Percentiles rank a stretch among this genome's conserved stretches.
These are phyloP conservation scores for Colletotrichum paranaense DNA, from an alignment of 2,329 filamentous ascomycete species.

Conservation along the genomic window DNA sequence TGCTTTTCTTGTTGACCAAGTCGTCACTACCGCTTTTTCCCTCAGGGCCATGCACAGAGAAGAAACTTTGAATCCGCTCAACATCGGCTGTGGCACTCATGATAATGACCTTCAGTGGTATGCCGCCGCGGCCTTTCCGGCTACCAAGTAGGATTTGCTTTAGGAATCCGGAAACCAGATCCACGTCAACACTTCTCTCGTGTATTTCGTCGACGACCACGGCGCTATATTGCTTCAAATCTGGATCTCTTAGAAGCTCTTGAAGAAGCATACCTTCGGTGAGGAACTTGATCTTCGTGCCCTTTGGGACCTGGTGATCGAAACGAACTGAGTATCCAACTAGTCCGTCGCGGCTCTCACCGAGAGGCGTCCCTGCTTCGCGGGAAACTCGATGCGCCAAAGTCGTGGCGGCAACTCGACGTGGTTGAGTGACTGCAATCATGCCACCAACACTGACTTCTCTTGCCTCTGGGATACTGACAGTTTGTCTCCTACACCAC, in stretches of 20 bases:
- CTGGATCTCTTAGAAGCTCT: slow-evolving; percentile 88
- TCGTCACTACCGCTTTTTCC: background rate
- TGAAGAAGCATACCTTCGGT: slow-evolving; percentile 97
- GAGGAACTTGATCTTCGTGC: slow-evolving; percentile 90
- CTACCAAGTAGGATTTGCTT: slow-evolving; percentile 77
- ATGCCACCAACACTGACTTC: slow-evolving; percentile 75
- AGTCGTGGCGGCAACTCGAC: slow-evolving; percentile 92
- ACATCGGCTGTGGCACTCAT: slow-evolving; percentile 98
- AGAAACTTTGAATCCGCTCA: slow-evolving; percentile 81
- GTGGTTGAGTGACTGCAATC: slow-evolving; percentile 94
- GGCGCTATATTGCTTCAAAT: slow-evolving; percentile 86
- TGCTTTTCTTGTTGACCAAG: background rate
- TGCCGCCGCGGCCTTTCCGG: slow-evolving; percentile 73
- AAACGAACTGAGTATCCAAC: slow-evolving; percentile 97
- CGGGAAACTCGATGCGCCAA: slow-evolving; percentile 88
- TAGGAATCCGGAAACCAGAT: slow-evolving; percentile 89
- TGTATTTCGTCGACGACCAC: slow-evolving; percentile 97
- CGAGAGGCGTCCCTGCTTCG: slow-evolving; percentile 72
- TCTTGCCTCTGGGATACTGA: slow-evolving; percentile 55
- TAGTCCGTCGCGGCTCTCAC: slow-evolving; percentile 53
- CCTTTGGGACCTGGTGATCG: slow-evolving; percentile 84
- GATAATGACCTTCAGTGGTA: slow-evolving; percentile 87
- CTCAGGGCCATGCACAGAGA: slow-evolving; percentile 52
- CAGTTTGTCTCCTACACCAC: slow-evolving; percentile 77
- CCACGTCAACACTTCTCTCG: slow-evolving; percentile 94